phyloP scores from a whole-genome alignment of 179 eudicot species.

The Pouteria campechiana region DNA sequence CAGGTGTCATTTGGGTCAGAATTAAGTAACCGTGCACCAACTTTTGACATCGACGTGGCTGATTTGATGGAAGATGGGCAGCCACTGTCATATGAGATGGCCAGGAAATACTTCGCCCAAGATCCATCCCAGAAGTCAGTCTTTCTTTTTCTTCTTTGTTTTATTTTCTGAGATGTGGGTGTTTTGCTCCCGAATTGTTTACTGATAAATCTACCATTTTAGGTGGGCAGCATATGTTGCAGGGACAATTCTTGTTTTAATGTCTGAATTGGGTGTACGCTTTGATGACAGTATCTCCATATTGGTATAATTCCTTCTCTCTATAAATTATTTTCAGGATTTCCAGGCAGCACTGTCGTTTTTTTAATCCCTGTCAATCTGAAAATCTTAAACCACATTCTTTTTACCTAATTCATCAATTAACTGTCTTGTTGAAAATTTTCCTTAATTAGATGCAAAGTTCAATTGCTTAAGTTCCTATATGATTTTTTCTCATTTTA shows the following conservation, averaged over 20 bases:
- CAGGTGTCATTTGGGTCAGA: conserved; percentile 99
- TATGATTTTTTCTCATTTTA: no score
- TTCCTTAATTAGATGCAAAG: neutral
- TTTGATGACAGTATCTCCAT: conserved; percentile 81
- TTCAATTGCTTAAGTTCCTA: no score
- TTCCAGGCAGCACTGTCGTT: no score
- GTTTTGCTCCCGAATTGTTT: neutral
- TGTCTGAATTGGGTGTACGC: conserved; percentile 82
- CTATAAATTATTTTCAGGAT: neutral
- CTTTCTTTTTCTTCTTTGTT: conserved; percentile 10
- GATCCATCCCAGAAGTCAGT: conserved; percentile 91
- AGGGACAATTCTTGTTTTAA: conserved; percentile 84
- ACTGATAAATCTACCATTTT: conserved; percentile 12
- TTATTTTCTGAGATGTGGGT: neutral
- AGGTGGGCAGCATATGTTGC: conserved; percentile 99
- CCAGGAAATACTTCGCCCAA: conserved; percentile 64
- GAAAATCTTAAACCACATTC: no score
- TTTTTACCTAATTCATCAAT: no score
- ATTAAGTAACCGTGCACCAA: conserved; percentile 89
- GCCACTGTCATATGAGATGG: conserved; percentile 77
- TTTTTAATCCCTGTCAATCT: no score
- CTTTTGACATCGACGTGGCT: conserved; percentile 94
- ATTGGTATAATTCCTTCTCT: conserved; percentile 43
- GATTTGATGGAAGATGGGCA: conserved; percentile 84
- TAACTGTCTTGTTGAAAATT: neutral